These are phyloP conservation scores for Fusarium illudens DNA, from an alignment of 2,329 filamentous ascomycete species.

Conservation along the genomic window DNA sequence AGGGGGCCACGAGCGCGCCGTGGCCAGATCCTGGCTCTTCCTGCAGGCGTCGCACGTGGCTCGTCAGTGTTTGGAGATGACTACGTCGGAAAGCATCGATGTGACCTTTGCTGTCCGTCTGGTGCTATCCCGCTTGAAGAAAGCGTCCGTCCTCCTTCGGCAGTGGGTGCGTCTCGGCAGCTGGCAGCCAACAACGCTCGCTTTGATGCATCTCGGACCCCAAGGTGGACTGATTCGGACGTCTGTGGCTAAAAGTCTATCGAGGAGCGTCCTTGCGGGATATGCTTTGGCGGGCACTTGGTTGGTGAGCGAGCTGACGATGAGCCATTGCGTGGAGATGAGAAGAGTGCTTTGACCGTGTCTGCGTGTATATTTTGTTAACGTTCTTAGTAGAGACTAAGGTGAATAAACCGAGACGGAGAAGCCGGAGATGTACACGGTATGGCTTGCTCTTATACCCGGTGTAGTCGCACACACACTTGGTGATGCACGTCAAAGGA, in stretches of 20 bases:
- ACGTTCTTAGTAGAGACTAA: background rate
- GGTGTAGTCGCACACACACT: background rate
- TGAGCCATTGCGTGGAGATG: background rate
- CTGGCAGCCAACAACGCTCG: background rate
- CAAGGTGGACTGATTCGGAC: slow-evolving; percentile 17
- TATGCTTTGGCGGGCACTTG: background rate
- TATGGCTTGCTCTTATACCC: background rate
- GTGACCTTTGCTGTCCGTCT: background rate
- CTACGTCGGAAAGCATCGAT: background rate
- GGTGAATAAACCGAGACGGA: background rate
- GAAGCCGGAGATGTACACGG: background rate
- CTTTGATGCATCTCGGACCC: slow-evolving; percentile 25
- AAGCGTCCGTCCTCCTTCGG: background rate
- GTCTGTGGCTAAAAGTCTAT: slow-evolving; percentile 25
- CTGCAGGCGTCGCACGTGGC: slow-evolving; percentile 31
- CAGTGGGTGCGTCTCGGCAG: background rate
- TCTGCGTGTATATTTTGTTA: background rate
- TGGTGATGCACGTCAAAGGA: background rate
- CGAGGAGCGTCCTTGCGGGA: background rate
- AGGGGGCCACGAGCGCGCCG: background rate
- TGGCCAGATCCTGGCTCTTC: background rate
- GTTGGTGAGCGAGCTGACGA: background rate
- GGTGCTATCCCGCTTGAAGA: background rate
- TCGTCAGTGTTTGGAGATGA: background rate
- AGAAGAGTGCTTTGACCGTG: background rate